These are phyloP conservation scores for Trichoderma simmonsii DNA, from an alignment of 2,329 filamentous ascomycete species.

Conservation along the genomic window DNA sequence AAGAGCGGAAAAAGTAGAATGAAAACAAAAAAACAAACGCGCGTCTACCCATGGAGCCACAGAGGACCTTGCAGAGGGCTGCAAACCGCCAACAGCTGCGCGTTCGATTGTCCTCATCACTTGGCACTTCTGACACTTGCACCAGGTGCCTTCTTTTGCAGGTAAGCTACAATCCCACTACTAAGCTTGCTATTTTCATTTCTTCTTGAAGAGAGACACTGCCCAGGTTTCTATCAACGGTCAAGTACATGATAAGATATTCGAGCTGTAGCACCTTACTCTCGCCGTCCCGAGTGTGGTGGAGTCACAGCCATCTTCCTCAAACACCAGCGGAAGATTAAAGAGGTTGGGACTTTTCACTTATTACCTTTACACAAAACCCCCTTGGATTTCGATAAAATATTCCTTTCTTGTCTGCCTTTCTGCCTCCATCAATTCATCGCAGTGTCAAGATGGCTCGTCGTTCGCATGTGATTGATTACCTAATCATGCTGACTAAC, in stretches of 20 bases:
- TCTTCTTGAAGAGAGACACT: background rate
- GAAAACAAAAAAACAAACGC: background rate
- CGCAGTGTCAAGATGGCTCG: background rate
- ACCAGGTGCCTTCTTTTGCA: background rate
- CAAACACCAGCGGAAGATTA: background rate
- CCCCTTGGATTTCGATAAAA: background rate
- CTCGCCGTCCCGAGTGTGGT: background rate
- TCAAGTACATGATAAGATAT: background rate
- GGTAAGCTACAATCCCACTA: background rate
- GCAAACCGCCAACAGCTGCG: background rate
- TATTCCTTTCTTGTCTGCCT: background rate
- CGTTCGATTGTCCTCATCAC: background rate
- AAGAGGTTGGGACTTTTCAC: background rate
- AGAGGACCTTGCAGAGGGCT: background rate
- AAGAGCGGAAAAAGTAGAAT: background rate
- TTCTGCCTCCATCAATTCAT: background rate
- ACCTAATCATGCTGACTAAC: background rate
- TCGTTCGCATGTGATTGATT: background rate
- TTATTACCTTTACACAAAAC: background rate
- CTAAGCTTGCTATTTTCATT: background rate
- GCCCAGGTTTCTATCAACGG: background rate
- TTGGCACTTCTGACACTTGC: background rate
- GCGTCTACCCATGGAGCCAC: background rate
- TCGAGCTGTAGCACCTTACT: background rate
- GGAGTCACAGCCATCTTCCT: background rate